These are phyloP conservation scores for Vitis hybrid DNA, from an alignment of 177 flowering plant genomes.

Conservation along the genomic window DNA sequence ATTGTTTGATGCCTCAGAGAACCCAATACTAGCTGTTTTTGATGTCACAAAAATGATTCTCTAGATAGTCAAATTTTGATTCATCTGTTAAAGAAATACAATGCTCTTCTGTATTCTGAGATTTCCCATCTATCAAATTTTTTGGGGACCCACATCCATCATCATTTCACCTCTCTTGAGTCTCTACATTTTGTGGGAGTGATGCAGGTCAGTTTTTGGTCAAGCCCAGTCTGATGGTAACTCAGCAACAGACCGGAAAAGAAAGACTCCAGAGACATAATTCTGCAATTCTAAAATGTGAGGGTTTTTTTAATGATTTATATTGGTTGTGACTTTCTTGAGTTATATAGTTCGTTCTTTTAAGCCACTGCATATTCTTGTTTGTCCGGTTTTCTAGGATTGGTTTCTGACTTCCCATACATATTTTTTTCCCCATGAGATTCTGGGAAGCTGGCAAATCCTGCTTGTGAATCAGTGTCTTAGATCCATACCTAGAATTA, in stretches of 20 bases:
- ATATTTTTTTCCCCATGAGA: too few species aligned
- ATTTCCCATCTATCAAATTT: not conserved
- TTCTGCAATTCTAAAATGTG: not conserved
- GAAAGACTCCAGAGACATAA: conserved; percentile 56
- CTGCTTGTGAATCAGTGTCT: too few species aligned
- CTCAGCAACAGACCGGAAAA: conserved; percentile 46
- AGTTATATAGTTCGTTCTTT: not conserved
- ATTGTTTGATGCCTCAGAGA: not conserved
- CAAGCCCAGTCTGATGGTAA: conserved; percentile 50
- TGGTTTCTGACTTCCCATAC: too few species aligned
- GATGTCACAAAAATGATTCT: not conserved
- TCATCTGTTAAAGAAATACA: too few species aligned
- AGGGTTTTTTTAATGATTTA: not conserved
- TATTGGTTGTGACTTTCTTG: not conserved
- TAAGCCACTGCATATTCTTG: too few species aligned
- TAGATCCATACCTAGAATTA: too few species aligned
- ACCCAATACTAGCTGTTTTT: not conserved
- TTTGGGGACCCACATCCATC: not conserved
- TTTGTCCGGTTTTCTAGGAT: too few species aligned
- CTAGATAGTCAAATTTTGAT: too few species aligned
- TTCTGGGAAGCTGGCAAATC: too few species aligned
- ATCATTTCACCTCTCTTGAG: not conserved
- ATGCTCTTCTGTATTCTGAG: too few species aligned
- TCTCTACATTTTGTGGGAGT: conserved; percentile 3
- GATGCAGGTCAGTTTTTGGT: conserved; percentile 78